Base-by-base conservation (phyloP, 257 asterid genomes). In the Verbascum thapsus region DNA sequence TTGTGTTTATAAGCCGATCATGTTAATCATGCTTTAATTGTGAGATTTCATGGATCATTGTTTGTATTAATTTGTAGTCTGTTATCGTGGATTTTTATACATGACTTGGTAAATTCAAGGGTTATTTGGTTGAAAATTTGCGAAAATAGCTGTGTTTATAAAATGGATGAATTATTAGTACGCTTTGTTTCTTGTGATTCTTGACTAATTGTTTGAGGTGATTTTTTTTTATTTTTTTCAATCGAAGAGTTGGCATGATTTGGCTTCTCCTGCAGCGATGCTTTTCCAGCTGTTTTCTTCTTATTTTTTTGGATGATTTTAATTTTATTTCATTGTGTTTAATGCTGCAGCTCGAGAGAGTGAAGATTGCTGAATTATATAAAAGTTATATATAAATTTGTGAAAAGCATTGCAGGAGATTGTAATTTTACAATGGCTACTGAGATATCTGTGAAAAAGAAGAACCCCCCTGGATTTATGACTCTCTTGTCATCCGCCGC, bases 401-500 rank as follows among this genome's bases (percentile, higher is more conserved):
- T 66, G 59, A 23, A 55, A 66, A 51, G 67, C 59, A n/a, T 39
- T 69, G 26, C 15, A 16, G 72, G 56, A 56, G 78, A 56, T 76
- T 23, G 43, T 58, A 60, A 64, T 39, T 66, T 26, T 63, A 73
- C 68, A 66, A 83, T 86, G 96, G 88, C 81, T 67, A 70, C 74
- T 15, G 83, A 83, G 69, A 49, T 71, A 44, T 67, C 75, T 54
- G 49, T 50, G 54, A 79, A 67, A 63, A 77, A 66, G 72, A 69
- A 66, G 61, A 74, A 67, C 47, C 74, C 73, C 18, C 40, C 47
- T 43, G 88, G 83, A 71, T 77, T 81, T 60, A 77, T 74, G 85
- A 60, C 68, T 22, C 67, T 83, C 37, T 77, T 92, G 75, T 89
- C 97, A 52, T 85, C 84, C 13, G 97, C 96, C 13, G 88, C 78